Evolutionary conservation across 352 stramenopile genomes (phyloP).

Genomic region (Phytophthora citrophthora): DNA sequence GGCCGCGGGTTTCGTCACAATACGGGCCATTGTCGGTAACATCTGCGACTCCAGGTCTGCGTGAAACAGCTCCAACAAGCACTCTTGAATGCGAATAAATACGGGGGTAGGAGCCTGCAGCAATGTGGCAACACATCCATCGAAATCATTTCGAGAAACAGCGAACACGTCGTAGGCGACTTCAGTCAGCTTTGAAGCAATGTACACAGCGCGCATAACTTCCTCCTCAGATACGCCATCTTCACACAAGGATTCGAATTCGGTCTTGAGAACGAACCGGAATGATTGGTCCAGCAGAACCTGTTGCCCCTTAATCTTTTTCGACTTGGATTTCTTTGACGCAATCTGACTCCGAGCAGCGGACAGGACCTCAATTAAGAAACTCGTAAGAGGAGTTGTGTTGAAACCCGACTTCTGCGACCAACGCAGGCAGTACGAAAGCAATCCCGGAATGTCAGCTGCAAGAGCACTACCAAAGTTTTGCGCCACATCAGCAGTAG

Average conservation of each 20-base stretch:
- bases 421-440: conserved; percentile 74
- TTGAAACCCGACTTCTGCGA: conserved; percentile 58
- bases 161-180: conserved; percentile 48
- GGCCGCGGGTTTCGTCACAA: conserved; percentile 36
- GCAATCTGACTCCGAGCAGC: conserved; percentile 42
- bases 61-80: conserved; percentile 62
- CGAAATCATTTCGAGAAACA: conserved; percentile 63
- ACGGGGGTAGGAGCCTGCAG: conserved; percentile 63
- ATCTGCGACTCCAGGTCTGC: conserved; percentile 55
- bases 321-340: conserved; percentile 44
- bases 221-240: conserved; percentile 22
- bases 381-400: conserved; percentile 46
- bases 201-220: conserved; percentile 29
- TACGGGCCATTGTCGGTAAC: conserved; percentile 67
- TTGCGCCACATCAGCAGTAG: conserved; percentile 34
- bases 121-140: conserved; percentile 65
- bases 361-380: conserved; percentile 67
- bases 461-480: conserved; percentile 54
- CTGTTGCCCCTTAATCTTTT: conserved; percentile 49
- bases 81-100: conserved; percentile 72
- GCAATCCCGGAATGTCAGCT: conserved; percentile 39
- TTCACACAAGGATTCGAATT: conserved; percentile 62
- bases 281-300: conserved; percentile 55
- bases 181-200: conserved; percentile 61
- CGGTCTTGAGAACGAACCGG: conserved; percentile 67